Evolutionary conservation across 306 rosid species (phyloP).

Genomic region (Mimosa bimucronata): DNA sequence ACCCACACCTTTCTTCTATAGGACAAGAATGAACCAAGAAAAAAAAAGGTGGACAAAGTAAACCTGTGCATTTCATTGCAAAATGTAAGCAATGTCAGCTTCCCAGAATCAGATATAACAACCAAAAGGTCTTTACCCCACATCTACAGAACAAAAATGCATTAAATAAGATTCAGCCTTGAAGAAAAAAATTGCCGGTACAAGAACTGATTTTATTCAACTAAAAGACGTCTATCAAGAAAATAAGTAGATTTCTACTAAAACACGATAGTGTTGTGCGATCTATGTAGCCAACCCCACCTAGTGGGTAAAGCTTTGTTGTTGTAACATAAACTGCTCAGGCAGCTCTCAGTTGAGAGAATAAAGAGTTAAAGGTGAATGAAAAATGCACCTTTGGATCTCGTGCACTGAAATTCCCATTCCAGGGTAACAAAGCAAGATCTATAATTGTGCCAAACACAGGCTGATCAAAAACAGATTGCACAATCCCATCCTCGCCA

Average conservation of each 20-base stretch:
- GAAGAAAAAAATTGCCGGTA: neutral
- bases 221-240: neutral
- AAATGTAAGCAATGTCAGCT: constrained; percentile 86
- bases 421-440: constrained; percentile 84
- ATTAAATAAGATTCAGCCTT: constrained; percentile 32
- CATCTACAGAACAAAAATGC: constrained; percentile 52
- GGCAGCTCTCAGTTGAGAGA: neutral
- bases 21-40: constrained; percentile 4
- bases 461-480: constrained; percentile 86
- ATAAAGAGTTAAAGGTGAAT: neutral
- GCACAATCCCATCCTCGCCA: constrained; percentile 77
- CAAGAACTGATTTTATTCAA: constrained; percentile 24
- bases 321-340: neutral
- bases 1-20: neutral
- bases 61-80: constrained; percentile 97
- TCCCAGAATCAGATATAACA: constrained; percentile 94
- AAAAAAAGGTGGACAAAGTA: constrained; percentile 14
- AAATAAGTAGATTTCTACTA: neutral
- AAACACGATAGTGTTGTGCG: no score
- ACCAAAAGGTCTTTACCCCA: constrained; percentile 81
- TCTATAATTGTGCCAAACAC: constrained; percentile 92
- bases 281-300: no score
- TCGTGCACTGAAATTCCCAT: constrained; percentile 56
- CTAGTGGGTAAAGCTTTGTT: no score
- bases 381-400: constrained; percentile 62